phyloP scores from a whole-genome alignment of 2,329 filamentous ascomycete genomes.

The Trichoderma brevicompactum region DNA sequence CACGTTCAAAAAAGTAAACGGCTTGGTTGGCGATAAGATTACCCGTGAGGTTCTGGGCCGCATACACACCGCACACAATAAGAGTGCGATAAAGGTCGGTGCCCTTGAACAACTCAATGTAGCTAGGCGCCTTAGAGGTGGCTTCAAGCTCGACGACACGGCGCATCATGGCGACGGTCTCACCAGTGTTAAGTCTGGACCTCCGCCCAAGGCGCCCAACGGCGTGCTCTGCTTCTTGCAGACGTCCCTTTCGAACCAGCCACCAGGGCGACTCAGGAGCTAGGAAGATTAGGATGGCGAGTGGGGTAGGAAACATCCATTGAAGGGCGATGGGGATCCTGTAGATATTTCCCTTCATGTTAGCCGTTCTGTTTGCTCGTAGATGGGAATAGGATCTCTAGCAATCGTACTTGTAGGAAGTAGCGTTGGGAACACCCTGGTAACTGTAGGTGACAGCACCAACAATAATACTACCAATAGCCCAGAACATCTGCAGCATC shows the following conservation, averaged over 20 bases:
- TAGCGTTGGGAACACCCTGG: not conserved
- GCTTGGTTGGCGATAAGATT: conserved; percentile 13
- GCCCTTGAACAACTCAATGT: conserved; percentile 4
- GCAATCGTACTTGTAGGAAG: not conserved
- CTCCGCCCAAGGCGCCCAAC: conserved; percentile 9
- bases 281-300: not conserved
- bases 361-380: not conserved
- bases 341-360: not conserved
- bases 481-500: conserved; percentile 16
- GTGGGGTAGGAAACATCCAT: conserved; percentile 12
- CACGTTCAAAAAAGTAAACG: conserved; percentile 10
- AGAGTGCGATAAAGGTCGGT: conserved; percentile 10
- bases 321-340: conserved; percentile 6
- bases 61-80: conserved; percentile 13
- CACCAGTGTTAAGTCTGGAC: not conserved
- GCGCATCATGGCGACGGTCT: conserved; percentile 12
- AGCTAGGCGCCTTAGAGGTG: conserved; percentile 1
- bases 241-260: conserved; percentile 11
- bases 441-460: conserved; percentile 9
- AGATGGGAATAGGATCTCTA: not conserved
- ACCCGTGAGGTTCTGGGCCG: conserved; percentile 11
- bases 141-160: conserved; percentile 13
- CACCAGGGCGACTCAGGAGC: conserved; percentile 10
- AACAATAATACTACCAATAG: conserved; percentile 13
- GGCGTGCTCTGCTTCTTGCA: conserved; percentile 13